Conservation (phyloP, 1,284 basidiomycete genomes). For the Naganishia liquefaciens region DNA sequence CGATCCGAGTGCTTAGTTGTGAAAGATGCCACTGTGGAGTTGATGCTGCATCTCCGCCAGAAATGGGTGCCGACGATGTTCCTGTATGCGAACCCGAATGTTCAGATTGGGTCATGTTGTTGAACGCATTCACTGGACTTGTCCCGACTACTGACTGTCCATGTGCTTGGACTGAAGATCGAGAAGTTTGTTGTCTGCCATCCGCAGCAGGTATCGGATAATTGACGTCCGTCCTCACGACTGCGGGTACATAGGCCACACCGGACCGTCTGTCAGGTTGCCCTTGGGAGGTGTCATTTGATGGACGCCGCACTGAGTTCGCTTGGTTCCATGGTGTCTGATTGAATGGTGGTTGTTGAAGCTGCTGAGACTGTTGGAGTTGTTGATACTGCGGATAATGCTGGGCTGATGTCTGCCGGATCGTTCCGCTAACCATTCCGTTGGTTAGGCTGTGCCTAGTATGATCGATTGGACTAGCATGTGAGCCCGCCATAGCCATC, state of each 20-base stretch:
- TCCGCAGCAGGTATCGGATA: slow-evolving; percentile 3
- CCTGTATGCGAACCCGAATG: neutral
- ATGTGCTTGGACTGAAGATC: neutral
- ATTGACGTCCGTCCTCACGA: neutral
- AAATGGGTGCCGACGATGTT: neutral
- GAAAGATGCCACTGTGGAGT: slow-evolving; percentile 6
- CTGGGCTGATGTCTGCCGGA: neutral
- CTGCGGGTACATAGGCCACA: neutral
- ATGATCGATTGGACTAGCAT: neutral
- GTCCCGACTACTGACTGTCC: neutral
- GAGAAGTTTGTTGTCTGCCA: neutral
- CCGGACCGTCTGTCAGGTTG: neutral
- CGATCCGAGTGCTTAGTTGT: slow-evolving; percentile 24
- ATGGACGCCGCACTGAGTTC: neutral
- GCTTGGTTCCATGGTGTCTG: neutral
- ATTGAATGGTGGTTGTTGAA: neutral
- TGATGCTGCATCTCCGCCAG: neutral
- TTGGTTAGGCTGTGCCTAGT: neutral
- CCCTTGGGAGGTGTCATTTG: neutral
- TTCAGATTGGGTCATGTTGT: neutral
- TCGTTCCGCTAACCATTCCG: neutral
- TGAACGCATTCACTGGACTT: neutral
- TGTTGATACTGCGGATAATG: slow-evolving; percentile 11
- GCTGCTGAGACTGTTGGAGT: slow-evolving; percentile 1
- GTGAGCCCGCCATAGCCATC: neutral